These are phyloP conservation scores for Metschnikowia proteae DNA, from an alignment of 805 yeast species.

Conservation along the genomic window DNA sequence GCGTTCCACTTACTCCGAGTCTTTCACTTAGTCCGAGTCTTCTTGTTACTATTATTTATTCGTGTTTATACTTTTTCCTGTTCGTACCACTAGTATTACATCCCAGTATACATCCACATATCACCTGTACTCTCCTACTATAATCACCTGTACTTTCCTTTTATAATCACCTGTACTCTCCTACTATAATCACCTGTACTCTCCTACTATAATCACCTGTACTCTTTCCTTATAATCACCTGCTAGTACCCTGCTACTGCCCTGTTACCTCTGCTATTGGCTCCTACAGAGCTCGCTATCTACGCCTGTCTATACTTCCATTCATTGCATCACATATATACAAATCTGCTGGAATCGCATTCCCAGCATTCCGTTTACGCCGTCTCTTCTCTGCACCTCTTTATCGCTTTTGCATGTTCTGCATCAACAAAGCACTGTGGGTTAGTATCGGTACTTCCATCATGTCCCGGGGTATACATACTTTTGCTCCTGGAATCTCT, in stretches of 20 bases:
- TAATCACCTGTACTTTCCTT: too few relatives aligned
- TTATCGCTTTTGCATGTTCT: slow-evolving; percentile 45
- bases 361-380: not conserved
- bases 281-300: not conserved
- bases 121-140: too few relatives aligned
- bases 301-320: not conserved
- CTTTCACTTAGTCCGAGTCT: too few relatives aligned
- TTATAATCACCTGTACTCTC: too few relatives aligned
- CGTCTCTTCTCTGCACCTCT: not conserved
- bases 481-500: slow-evolving; percentile 98
- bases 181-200: too few relatives aligned
- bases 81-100: too few relatives aligned
- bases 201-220: too few relatives aligned
- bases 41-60: too few relatives aligned
- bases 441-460: slow-evolving; percentile 28
- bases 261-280: not conserved
- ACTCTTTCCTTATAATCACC: too few relatives aligned
- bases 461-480: slow-evolving; percentile 21
- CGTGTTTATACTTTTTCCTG: too few relatives aligned
- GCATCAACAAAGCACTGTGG: slow-evolving; percentile 61
- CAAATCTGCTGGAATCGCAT: not conserved
- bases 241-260: not conserved
- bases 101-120: too few relatives aligned
- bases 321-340: slow-evolving; percentile 5
- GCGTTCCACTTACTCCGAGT: too few relatives aligned